phyloP scores from a whole-genome alignment of 2,329 filamentous ascomycete genomes.

The Cladosporium sp. region DNA sequence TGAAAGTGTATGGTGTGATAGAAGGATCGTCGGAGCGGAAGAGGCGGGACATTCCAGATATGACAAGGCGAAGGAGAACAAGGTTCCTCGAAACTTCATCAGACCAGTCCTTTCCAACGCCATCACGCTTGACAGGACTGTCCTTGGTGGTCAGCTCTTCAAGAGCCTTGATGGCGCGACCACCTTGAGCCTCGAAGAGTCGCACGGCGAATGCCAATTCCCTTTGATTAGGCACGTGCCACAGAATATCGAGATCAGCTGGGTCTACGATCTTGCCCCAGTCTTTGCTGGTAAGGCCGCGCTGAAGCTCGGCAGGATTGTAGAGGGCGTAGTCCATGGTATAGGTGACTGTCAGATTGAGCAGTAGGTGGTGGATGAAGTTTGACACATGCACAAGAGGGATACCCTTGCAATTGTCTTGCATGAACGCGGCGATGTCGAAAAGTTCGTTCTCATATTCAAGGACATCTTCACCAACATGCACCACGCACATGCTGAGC shows the following conservation, averaged over 20 bases:
- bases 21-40: constrained; percentile 68
- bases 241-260: constrained; percentile 76
- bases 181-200: constrained; percentile 81
- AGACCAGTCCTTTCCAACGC: constrained; percentile 98
- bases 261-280: constrained; percentile 82
- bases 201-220: constrained; percentile 89
- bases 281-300: constrained; percentile 72
- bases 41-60: constrained; percentile 84
- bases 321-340: constrained; percentile 86
- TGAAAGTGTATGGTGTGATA: constrained; percentile 35
- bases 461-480: constrained; percentile 86
- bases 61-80: constrained; percentile 81
- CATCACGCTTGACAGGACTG: constrained; percentile 81
- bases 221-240: constrained; percentile 79
- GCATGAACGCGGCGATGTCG: constrained; percentile 92
- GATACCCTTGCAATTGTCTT: constrained; percentile 88
- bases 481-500: constrained; percentile 96
- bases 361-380: constrained; percentile 91
- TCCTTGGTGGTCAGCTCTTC: constrained; percentile 77
- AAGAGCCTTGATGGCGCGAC: constrained; percentile 72
- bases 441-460: constrained; percentile 87
- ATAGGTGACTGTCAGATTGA: constrained; percentile 93
- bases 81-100: constrained; percentile 92
- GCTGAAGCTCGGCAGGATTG: constrained; percentile 70
- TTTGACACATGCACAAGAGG: constrained; percentile 96